Percentiles rank a stretch among this genome's conserved stretches.
phyloP scores from a whole-genome alignment of 192 early-diverging fungal genomes.

The Gonapodya sp. region DNA sequence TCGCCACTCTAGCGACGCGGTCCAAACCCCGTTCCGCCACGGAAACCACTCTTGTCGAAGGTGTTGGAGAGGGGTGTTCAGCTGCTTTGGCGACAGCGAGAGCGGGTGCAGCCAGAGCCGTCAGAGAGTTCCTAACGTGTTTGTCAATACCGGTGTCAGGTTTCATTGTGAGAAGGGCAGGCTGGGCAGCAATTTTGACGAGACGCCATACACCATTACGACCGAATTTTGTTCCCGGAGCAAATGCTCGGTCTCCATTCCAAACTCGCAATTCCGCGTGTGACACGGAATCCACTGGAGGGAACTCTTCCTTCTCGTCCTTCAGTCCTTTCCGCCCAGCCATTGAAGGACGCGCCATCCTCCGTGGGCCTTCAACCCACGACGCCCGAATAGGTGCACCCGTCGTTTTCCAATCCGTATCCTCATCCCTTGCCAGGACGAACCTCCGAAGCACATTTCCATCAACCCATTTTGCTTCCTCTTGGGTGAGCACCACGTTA shows the following conservation, averaged over 20 bases:
- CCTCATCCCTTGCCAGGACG: neutral
- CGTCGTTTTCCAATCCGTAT: neutral
- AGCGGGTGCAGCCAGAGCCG: neutral
- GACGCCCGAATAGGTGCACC: no score
- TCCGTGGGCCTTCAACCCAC: neutral
- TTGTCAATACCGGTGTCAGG: neutral
- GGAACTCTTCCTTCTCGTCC: neutral
- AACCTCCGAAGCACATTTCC: neutral
- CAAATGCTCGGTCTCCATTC: neutral
- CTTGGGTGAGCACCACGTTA: neutral
- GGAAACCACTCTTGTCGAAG: neutral
- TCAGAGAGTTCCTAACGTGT: neutral
- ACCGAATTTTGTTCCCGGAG: neutral
- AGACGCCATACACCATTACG: neutral
- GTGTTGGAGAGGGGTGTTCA: neutral
- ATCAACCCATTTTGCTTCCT: neutral
- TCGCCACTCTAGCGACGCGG: neutral
- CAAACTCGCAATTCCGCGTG: neutral
- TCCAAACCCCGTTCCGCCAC: neutral
- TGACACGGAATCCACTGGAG: neutral
- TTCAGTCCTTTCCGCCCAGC: neutral
- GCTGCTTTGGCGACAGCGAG: neutral
- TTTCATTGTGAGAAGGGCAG: neutral
- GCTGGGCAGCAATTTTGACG: neutral
- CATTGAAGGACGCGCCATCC: neutral